These are phyloP conservation scores for Fonsecaea erecta DNA, from an alignment of 2,329 filamentous ascomycete genomes.

Conservation along the genomic window DNA sequence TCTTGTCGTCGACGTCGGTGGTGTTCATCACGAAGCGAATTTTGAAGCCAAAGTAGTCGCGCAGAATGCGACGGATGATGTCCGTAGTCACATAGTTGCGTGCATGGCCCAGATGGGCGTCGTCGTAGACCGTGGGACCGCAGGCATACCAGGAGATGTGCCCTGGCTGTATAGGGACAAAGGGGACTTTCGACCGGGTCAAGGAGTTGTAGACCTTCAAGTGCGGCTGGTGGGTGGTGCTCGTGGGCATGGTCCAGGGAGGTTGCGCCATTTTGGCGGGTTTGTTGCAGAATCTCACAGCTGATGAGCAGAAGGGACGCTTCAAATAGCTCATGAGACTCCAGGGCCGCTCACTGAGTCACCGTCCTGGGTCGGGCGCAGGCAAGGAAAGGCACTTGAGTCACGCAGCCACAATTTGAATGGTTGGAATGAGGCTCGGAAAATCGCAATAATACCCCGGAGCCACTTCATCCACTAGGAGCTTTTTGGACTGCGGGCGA, in stretches of 20 bases:
- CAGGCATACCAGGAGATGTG: slow-evolving; percentile 85
- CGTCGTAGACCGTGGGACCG: slow-evolving; percentile 84
- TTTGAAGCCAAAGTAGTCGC: slow-evolving; percentile 80
- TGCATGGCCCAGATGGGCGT: slow-evolving; percentile 80
- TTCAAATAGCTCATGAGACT: slow-evolving; percentile 28
- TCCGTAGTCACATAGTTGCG: slow-evolving; percentile 91
- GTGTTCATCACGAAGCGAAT: slow-evolving; percentile 93
- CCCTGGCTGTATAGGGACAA: slow-evolving; percentile 71
- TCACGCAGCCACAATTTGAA: slow-evolving; percentile 4
- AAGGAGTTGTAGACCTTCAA: slow-evolving; percentile 82
- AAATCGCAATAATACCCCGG: slow-evolving; percentile 3
- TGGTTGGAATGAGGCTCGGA: slow-evolving; percentile 7
- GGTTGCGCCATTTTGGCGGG: slow-evolving; percentile 44
- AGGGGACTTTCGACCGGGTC: slow-evolving; percentile 73
- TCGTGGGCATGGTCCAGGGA: slow-evolving; percentile 50
- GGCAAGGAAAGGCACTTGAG: slow-evolving; percentile 3
- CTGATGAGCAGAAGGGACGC: slow-evolving; percentile 28
- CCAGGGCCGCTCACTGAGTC: slow-evolving; percentile 23
- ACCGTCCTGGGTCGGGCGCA: slow-evolving; percentile 13
- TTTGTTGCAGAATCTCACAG: slow-evolving; percentile 20
- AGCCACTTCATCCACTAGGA: background rate
- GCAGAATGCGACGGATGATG: slow-evolving; percentile 80
- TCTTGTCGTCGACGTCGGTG: slow-evolving; percentile 81
- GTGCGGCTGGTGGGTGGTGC: slow-evolving; percentile 51
- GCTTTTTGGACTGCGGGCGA: background rate